These are phyloP conservation scores for Calonectria pseudoturangicola DNA, from an alignment of 2,329 filamentous ascomycete species.

Conservation along the genomic window DNA sequence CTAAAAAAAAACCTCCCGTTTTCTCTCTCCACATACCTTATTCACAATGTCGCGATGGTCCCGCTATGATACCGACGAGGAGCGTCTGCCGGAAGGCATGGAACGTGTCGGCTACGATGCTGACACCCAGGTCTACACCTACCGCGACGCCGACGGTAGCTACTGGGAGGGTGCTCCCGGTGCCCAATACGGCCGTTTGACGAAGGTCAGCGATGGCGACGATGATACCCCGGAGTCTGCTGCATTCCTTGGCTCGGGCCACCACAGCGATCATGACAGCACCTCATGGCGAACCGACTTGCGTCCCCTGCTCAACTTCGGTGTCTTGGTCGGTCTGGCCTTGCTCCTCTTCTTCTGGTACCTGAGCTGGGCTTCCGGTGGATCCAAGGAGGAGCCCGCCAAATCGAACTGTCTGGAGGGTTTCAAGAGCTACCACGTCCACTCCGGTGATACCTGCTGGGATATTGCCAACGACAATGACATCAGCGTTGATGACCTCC, in stretches of 20 bases:
- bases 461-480: slow-evolving; percentile 66
- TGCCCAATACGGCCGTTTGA: slow-evolving; percentile 68
- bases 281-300: slow-evolving; percentile 71
- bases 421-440: slow-evolving; percentile 62
- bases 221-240: slow-evolving; percentile 50
- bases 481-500: slow-evolving; percentile 67
- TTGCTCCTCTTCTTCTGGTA: slow-evolving; percentile 71
- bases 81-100: slow-evolving; percentile 74
- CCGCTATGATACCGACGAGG: slow-evolving; percentile 67
- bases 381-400: slow-evolving; percentile 39
- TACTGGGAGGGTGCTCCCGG: slow-evolving; percentile 71
- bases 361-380: slow-evolving; percentile 59
- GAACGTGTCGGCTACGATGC: slow-evolving; percentile 73
- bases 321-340: slow-evolving; percentile 70
- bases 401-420: slow-evolving; percentile 55
- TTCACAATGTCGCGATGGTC: slow-evolving; percentile 64
- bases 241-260: slow-evolving; percentile 56
- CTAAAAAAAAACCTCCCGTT: background rate
- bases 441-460: slow-evolving; percentile 72
- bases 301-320: slow-evolving; percentile 76
- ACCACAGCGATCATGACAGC: slow-evolving; percentile 46
- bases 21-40: background rate
- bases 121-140: slow-evolving; percentile 72
- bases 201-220: slow-evolving; percentile 59
- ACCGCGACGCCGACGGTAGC: slow-evolving; percentile 68